A percentile compares a stretch with the other conserved stretches of the same genome.
Conservation (phyloP, 2,329 filamentous ascomycete genomes). For the Bimuria novae-zelandiae region DNA sequence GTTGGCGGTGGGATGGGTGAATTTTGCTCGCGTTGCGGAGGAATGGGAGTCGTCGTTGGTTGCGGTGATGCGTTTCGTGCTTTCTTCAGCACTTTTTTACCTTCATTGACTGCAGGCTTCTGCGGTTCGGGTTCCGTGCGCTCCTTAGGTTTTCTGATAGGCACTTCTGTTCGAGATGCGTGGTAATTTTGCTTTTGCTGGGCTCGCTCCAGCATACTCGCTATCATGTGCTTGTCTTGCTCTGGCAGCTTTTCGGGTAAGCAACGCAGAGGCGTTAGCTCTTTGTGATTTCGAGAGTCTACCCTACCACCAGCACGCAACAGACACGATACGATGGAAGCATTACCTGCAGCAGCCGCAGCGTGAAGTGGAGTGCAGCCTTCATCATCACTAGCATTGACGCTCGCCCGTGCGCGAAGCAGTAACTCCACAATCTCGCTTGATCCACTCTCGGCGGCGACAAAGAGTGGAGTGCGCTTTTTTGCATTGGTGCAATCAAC, state of each 20-base stretch:
- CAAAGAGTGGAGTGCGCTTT: conserved; percentile 27
- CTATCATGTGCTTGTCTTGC: conserved; percentile 26
- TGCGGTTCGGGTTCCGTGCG: conserved; percentile 1
- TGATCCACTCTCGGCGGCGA: conserved; percentile 25
- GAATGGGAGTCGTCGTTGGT: neutral
- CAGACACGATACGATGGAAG: conserved; percentile 18
- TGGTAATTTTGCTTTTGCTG: conserved; percentile 18
- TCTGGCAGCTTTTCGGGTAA: conserved; percentile 18
- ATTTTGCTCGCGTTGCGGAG: neutral
- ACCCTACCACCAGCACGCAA: conserved; percentile 28
- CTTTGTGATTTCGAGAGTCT: conserved; percentile 19
- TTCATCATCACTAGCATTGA: conserved; percentile 19
- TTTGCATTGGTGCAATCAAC: conserved; percentile 22
- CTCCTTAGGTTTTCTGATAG: conserved; percentile 2
- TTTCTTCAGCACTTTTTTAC: conserved; percentile 6
- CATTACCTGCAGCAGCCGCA: conserved; percentile 23
- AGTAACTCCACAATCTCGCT: conserved; percentile 28
- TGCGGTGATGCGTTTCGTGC: neutral
- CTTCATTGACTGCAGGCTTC: conserved; percentile 11
- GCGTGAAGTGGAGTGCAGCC: conserved; percentile 29
- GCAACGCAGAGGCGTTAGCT: conserved; percentile 20
- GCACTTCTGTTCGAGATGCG: neutral
- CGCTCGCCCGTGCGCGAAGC: conserved; percentile 23
- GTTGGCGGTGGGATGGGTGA: neutral
- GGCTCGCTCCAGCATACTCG: conserved; percentile 23